These are phyloP conservation scores for Penicillium sp. DNA, from an alignment of 2,329 filamentous ascomycete species.

Conservation along the genomic window DNA sequence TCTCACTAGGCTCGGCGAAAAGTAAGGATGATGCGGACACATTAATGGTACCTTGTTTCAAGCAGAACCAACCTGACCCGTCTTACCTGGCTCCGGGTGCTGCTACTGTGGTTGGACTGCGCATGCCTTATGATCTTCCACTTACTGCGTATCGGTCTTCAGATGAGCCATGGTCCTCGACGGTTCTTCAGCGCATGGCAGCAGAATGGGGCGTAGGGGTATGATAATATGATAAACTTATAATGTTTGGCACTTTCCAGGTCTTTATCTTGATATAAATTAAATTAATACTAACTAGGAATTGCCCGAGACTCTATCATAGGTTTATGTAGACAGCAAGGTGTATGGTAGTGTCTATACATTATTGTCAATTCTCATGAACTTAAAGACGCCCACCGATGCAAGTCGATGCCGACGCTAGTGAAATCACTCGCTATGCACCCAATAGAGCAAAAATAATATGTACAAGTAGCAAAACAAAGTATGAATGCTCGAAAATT, in stretches of 20 bases:
- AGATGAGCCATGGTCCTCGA: slow-evolving; percentile 78
- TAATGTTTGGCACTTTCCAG: too few species aligned
- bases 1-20: neutral
- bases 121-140: slow-evolving; percentile 82
- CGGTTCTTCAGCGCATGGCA: slow-evolving; percentile 51
- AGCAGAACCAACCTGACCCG: slow-evolving; percentile 54
- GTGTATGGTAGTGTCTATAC: too few species aligned
- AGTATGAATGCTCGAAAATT: neutral
- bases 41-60: slow-evolving; percentile 69
- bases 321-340: too few species aligned
- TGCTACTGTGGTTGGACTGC: slow-evolving; percentile 60
- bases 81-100: neutral
- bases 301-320: too few species aligned
- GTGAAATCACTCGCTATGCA: slow-evolving; percentile 19
- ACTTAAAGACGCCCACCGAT: slow-evolving; percentile 12
- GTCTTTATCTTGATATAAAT: too few species aligned
- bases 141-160: slow-evolving; percentile 61
- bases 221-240: neutral
- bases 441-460: neutral
- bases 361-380: neutral
- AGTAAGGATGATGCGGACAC: slow-evolving; percentile 24
- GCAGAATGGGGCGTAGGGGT: neutral
- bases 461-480: neutral
- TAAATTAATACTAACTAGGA: too few species aligned
- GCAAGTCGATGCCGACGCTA: slow-evolving; percentile 12